These are phyloP conservation scores for Solanum chacoense DNA, from an alignment of 305 asterid genomes.

Conservation along the genomic window DNA sequence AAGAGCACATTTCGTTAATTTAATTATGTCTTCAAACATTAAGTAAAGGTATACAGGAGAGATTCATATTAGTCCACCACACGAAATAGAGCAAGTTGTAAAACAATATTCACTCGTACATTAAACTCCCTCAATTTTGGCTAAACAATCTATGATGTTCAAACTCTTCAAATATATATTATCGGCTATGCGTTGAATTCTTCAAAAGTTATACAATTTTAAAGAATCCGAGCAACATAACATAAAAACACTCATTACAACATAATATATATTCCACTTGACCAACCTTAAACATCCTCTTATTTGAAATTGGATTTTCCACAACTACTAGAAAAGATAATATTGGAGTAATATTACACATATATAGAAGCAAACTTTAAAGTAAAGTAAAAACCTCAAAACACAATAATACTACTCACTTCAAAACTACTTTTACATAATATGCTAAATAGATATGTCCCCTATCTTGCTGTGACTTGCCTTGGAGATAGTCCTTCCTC, in stretches of 20 bases:
- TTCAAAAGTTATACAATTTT: neutral
- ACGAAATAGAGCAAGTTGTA: neutral
- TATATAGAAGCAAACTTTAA: neutral
- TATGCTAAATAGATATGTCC: neutral
- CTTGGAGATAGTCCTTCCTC: conserved; percentile 65
- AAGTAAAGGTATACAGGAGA: neutral
- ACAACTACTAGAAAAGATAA: neutral
- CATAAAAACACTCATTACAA: neutral
- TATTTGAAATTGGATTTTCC: neutral
- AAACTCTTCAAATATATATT: neutral
- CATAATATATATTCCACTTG: neutral
- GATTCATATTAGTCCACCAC: neutral
- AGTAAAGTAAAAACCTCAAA: neutral
- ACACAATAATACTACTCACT: neutral
- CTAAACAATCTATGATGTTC: neutral
- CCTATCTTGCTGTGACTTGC: conserved; percentile 47
- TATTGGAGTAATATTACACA: neutral
- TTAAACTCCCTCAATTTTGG: neutral
- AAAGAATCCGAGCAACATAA: neutral
- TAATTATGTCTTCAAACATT: neutral
- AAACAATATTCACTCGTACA: neutral
- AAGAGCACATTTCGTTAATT: neutral
- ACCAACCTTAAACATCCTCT: neutral
- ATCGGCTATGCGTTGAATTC: neutral
- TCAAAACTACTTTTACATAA: neutral